phyloP scores from a whole-genome alignment of 805 yeast species.

The Yarrowia sp. region DNA sequence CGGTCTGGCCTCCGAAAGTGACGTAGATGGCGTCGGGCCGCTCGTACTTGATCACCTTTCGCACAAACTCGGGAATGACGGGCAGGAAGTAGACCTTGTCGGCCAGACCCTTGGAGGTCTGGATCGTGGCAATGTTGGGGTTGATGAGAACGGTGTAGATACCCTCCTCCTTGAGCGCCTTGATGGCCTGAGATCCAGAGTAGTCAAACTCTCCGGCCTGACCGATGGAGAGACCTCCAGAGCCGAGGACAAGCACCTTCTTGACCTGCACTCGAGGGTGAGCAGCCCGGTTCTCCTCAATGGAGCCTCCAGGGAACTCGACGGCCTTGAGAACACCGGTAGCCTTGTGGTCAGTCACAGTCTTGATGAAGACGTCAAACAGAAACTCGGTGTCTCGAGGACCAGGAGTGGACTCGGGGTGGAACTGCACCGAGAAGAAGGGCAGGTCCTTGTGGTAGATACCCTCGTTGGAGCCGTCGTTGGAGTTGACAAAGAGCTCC shows the following conservation, averaged over 20 bases:
- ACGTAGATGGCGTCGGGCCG: conserved; percentile 95
- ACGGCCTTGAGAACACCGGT: conserved; percentile 62
- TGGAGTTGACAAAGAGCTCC: conserved; percentile 91
- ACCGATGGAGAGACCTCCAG: conserved; percentile 97
- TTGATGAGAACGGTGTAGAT: conserved; percentile 93
- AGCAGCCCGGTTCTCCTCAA: conserved; percentile 68
- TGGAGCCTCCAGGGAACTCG: conserved; percentile 84
- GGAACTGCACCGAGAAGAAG: conserved; percentile 96
- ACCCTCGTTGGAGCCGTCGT: conserved; percentile 98
- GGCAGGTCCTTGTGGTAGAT: conserved; percentile 86
- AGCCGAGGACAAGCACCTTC: conserved; percentile 91
- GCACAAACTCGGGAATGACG: conserved; percentile 94
- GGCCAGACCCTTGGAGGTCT: conserved; percentile 96
- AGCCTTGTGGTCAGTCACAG: conserved; percentile 59
- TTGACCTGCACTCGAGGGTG: conserved; percentile 80
- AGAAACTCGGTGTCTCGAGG: conserved; percentile 98
- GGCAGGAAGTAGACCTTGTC: conserved; percentile 97
- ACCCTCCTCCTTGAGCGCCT: conserved; percentile 97
- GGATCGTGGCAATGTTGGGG: conserved; percentile 98
- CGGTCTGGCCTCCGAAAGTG: conserved; percentile 99
- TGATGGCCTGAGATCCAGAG: conserved; percentile 98
- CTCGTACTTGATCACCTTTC: conserved; percentile 92
- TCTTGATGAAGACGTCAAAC: conserved; percentile 85
- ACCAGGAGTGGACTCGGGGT: conserved; percentile 99
- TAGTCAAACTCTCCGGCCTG: conserved; percentile 99